These are phyloP conservation scores for Trichoderma gamsii DNA, from an alignment of 495 filamentous ascomycete species.

Conservation along the genomic window DNA sequence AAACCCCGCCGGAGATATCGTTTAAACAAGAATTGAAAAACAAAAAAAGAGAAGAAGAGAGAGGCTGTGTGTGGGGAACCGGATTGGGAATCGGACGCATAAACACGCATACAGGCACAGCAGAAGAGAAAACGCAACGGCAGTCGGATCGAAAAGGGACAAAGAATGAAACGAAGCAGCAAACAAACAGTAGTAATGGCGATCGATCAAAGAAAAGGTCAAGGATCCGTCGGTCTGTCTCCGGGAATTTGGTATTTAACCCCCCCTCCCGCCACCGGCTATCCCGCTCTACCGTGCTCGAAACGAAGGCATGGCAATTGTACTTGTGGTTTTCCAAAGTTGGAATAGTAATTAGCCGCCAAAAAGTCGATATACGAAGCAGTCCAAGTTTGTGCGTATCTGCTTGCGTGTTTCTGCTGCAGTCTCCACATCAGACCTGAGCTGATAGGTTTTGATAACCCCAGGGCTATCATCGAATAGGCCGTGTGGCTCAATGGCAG, in stretches of 20 bases:
- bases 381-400: slow-evolving; percentile 17
- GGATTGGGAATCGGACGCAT: neutral
- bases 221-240: neutral
- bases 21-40: neutral
- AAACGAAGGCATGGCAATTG: too few relatives aligned
- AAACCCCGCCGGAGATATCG: neutral
- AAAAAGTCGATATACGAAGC: neutral
- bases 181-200: neutral
- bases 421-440: neutral
- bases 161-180: neutral
- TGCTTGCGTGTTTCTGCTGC: slow-evolving; percentile 5
- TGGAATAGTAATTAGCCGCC: neutral
- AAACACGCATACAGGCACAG: neutral
- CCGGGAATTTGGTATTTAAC: too few relatives aligned
- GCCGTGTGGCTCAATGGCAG: slow-evolving; percentile 14
- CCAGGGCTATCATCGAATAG: neutral
- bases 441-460: neutral
- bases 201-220: neutral
- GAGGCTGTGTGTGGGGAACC: neutral
- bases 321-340: too few relatives aligned
- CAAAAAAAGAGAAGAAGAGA: neutral
- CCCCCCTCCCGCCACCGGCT: too few relatives aligned
- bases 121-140: neutral
- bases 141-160: neutral
- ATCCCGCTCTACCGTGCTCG: neutral